Base-by-base conservation (phyloP, 2,329 filamentous ascomycete genomes). In the Aspergillus hortae region DNA sequence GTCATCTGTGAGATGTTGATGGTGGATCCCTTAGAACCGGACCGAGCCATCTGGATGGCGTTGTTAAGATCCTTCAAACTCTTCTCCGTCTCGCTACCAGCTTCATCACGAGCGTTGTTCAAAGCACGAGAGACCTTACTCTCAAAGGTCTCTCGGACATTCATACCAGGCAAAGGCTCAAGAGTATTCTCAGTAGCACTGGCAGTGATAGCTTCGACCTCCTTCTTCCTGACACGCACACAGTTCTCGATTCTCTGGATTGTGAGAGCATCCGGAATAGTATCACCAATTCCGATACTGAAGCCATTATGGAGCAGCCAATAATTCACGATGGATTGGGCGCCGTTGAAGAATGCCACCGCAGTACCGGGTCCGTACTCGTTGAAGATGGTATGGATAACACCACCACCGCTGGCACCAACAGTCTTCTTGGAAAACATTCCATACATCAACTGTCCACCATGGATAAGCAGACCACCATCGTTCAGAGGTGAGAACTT, bases 1-100 rank as follows among this genome's bases (percentile, higher is more conserved):
- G 92, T 95, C 94, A 99, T 99, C 74, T 99, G 94, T 14, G 95
- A 96, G 64, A 99, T 97, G 72, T 99, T 99, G 80, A 99, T 97
- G 11, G 90, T 92, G 2, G 94, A 97, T 70, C 94, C 94, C 79
- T 99, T 99, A 61, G 95, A 99, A 66, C 94, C 94, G 53, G 94
- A 96, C 48, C 87, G 85, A 55, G 95, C 91, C 89, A 97, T 99
- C 67, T 91, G 90, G 49, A 95, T 90, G 46, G 92, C 92, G 66
- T 97, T 96, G 80, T 99, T 99, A 64, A 89, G 80, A 73, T 96
- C 90, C 76, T 96, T 96, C 70, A 99, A 77, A 79, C 89, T 91
- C 75, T 90, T 87, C 73, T 95, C 89, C 0, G 94, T 95, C 46
- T 86, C 88, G 19, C 88, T 92, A 86, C 94, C 94, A 67, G 94